phyloP scores from a whole-genome alignment of 164 flowering plant genomes.

The Magnolia changhungtana region DNA sequence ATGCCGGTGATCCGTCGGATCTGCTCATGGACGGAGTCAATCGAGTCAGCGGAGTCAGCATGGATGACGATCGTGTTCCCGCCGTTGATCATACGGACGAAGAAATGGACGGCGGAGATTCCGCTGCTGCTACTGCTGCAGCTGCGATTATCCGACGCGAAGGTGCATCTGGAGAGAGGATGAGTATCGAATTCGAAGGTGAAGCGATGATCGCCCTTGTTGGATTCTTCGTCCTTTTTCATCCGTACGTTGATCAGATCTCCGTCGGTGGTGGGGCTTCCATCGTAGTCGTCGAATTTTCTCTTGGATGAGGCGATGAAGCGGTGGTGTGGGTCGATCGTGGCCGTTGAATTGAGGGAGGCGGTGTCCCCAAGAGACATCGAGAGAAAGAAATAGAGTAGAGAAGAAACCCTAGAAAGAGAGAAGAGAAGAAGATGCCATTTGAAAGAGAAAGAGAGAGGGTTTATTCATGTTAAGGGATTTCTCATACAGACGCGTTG shows the following conservation, averaged over 20 bases:
- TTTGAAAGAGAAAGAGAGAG: too few species aligned
- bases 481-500: too few species aligned
- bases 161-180: neutral
- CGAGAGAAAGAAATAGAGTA: neutral
- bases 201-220: neutral
- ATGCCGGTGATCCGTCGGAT: constrained; percentile 52
- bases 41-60: constrained; percentile 50
- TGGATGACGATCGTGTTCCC: constrained; percentile 54
- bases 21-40: constrained; percentile 58
- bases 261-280: neutral
- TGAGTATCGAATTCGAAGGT: neutral
- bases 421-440: neutral
- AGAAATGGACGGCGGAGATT: constrained; percentile 46
- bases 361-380: constrained; percentile 10
- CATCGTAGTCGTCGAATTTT: constrained; percentile 11
- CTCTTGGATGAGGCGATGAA: constrained; percentile 5
- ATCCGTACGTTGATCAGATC: constrained; percentile 5
- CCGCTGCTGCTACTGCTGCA: neutral
- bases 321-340: constrained; percentile 3
- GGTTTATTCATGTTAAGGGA: too few species aligned
- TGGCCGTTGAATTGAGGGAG: constrained; percentile 2
- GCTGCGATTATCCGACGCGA: neutral
- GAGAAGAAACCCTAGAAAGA: neutral
- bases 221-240: neutral
- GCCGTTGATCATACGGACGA: constrained; percentile 51